These are phyloP conservation scores for Hyparrhenia diplandra DNA, from an alignment of 176 grass and related monocot genomes.

Conservation along the genomic window DNA sequence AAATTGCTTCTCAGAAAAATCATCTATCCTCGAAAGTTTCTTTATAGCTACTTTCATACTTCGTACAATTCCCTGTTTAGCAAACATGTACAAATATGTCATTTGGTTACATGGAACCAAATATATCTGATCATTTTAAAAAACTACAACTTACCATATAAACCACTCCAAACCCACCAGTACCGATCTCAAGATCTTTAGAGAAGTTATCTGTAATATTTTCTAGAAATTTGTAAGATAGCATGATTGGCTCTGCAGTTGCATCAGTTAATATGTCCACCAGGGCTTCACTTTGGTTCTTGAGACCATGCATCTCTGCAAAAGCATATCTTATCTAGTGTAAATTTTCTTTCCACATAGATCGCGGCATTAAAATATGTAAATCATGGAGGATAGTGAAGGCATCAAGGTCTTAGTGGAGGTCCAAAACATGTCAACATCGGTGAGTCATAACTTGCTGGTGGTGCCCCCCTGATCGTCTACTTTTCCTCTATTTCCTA, in stretches of 20 bases:
- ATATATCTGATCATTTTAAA: background rate
- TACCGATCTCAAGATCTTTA: background rate
- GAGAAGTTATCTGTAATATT: background rate
- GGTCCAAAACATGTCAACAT: too few relatives aligned
- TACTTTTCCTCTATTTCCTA: too few relatives aligned
- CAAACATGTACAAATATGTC: background rate
- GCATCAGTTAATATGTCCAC: background rate
- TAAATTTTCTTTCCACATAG: background rate
- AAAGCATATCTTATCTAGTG: background rate
- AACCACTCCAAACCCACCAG: background rate
- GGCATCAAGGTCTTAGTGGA: too few relatives aligned
- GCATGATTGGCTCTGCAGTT: background rate
- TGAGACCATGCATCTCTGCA: background rate
- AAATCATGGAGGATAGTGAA: too few relatives aligned
- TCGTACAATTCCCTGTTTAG: background rate
- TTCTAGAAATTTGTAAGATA: background rate
- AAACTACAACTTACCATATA: background rate
- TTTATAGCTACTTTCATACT: background rate
- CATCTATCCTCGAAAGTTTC: background rate
- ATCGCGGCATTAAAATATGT: background rate
- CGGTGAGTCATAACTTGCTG: too few relatives aligned
- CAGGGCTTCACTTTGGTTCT: background rate
- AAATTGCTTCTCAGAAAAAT: background rate
- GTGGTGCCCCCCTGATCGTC: too few relatives aligned
- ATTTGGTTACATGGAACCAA: background rate